Conservation (phyloP, 2,329 filamentous ascomycete species). For the Neoscytalidium dimidiatum region DNA sequence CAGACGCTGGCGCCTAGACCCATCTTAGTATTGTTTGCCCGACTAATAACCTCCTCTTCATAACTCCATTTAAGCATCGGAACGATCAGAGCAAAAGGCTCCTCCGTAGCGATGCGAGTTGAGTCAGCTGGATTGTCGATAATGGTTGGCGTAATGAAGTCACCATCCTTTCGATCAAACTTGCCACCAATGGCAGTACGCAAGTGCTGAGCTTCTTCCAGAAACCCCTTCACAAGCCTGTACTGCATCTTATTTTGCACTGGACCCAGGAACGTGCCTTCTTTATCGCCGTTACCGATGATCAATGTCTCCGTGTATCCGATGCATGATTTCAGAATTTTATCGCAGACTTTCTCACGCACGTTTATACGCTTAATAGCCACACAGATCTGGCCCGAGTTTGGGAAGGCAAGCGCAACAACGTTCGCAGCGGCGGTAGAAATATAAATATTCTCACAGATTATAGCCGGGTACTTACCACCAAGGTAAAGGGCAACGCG, state of each 20-base stretch:
- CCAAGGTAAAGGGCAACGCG: constrained; percentile 62
- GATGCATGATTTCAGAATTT: constrained; percentile 52
- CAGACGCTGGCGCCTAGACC: constrained; percentile 59
- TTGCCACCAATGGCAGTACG: constrained; percentile 55
- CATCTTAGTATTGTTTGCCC: constrained; percentile 51
- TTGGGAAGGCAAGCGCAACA: constrained; percentile 45
- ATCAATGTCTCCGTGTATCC: constrained; percentile 47
- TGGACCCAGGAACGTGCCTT: constrained; percentile 56
- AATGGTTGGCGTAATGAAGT: constrained; percentile 62
- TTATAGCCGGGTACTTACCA: constrained; percentile 62
- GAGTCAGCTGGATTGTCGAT: constrained; percentile 59
- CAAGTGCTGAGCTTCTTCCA: constrained; percentile 57
- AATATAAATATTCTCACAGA: constrained; percentile 55
- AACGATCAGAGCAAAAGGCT: constrained; percentile 65
- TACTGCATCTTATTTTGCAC: constrained; percentile 68
- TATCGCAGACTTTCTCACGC: constrained; percentile 60
- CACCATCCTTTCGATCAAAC: constrained; percentile 45
- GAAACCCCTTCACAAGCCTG: constrained; percentile 58
- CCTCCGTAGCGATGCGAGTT: constrained; percentile 58
- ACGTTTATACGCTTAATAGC: constrained; percentile 60
- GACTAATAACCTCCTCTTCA: constrained; percentile 53
- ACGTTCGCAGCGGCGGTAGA: constrained; percentile 44
- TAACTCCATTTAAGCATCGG: constrained; percentile 63
- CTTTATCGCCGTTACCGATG: constrained; percentile 42
- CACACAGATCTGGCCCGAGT: constrained; percentile 55